A percentile compares a stretch with the other conserved stretches of the same genome.
phyloP scores from a whole-genome alignment of 306 rosid species.

The Quercus dentata region DNA sequence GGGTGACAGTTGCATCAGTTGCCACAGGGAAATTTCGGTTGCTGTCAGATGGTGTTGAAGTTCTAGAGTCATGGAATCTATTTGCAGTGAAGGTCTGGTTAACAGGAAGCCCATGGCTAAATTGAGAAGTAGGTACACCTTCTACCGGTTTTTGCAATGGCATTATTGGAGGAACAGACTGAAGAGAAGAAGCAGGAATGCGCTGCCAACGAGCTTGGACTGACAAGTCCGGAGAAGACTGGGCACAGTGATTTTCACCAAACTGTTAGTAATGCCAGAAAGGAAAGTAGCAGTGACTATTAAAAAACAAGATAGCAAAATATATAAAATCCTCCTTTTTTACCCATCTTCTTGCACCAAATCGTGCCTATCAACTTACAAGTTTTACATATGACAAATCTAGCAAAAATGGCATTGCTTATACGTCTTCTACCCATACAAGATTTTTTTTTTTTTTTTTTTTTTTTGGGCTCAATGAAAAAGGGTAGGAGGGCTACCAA shows the following conservation, averaged over 20 bases:
- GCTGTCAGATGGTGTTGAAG: conserved; percentile 52
- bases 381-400: neutral
- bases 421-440: neutral
- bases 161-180: conserved; percentile 68
- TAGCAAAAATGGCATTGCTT: neutral
- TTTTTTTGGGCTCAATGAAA: no score
- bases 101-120: conserved; percentile 51
- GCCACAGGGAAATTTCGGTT: conserved; percentile 51
- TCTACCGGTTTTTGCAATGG: conserved; percentile 63
- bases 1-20: conserved; percentile 55
- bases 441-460: neutral
- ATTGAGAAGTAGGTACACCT: conserved; percentile 51
- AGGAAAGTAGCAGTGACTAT: neutral
- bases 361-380: neutral
- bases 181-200: conserved; percentile 54
- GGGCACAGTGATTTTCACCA: conserved; percentile 27
- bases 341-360: neutral
- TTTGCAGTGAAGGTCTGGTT: conserved; percentile 51
- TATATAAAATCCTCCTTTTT: neutral
- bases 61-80: conserved; percentile 53
- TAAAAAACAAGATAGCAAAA: neutral
- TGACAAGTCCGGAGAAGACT: conserved; percentile 83
- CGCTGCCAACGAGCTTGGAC: conserved; percentile 85
- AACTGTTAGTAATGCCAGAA: conserved; percentile 14
- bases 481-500: no score